These are phyloP conservation scores for Balakata baccata DNA, from an alignment of 345 rosid species.

Conservation along the genomic window DNA sequence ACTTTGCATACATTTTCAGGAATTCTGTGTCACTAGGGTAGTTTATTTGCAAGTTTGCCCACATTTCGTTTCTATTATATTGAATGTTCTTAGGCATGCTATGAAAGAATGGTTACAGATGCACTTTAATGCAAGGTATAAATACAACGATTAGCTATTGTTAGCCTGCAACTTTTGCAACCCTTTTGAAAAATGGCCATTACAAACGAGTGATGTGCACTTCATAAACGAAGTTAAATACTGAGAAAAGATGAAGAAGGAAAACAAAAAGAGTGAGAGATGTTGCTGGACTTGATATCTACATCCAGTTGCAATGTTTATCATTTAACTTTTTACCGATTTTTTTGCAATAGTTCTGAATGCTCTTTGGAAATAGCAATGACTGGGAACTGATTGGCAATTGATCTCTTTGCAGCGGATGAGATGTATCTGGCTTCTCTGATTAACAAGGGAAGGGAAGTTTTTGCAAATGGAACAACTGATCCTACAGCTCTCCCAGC, in stretches of 20 bases:
- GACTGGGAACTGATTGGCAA: conserved; percentile 2
- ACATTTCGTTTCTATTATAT: conserved; percentile 2
- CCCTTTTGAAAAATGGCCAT: neutral
- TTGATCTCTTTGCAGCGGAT: conserved; percentile 46
- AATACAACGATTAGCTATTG: neutral
- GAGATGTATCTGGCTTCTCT: conserved; percentile 71
- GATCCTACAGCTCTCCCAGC: conserved; percentile 70
- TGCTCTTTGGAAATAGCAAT: neutral
- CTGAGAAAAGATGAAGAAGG: neutral
- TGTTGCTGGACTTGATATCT: neutral
- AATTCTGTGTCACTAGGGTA: neutral
- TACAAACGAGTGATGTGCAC: neutral
- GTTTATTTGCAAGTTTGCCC: conserved; percentile 1
- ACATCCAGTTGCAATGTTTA: neutral
- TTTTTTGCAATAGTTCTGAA: neutral
- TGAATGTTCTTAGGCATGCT: neutral
- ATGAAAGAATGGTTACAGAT: neutral
- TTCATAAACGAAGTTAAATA: neutral
- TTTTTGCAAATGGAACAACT: conserved; percentile 38
- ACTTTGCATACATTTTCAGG: neutral
- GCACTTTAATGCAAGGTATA: neutral
- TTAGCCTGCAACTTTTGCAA: neutral
- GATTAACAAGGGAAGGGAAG: conserved; percentile 62
- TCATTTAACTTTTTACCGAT: neutral
- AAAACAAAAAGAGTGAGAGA: neutral